Percentiles rank a stretch among this genome's conserved stretches.
Conservation (phyloP, 1,284 basidiomycete species). For the Papiliotrema terrestris region DNA sequence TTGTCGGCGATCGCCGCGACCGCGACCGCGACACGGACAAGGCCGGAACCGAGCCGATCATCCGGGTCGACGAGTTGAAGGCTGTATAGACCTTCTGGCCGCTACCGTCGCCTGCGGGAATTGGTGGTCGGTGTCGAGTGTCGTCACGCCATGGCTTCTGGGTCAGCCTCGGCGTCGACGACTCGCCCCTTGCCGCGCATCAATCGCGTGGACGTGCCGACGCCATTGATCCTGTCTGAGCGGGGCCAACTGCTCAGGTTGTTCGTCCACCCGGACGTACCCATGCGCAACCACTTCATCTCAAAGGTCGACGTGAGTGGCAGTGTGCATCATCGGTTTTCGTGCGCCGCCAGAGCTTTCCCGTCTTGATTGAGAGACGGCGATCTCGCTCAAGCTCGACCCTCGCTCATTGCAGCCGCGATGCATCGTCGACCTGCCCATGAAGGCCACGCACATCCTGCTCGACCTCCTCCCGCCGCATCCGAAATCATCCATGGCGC, state of each 20-base stretch:
- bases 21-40: too few relatives aligned
- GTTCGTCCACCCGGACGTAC: not conserved
- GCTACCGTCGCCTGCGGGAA: too few relatives aligned
- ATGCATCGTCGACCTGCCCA: not conserved
- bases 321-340: too few relatives aligned
- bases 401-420: too few relatives aligned
- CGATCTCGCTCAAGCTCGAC: too few relatives aligned
- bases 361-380: not conserved
- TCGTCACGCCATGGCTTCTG: too few relatives aligned
- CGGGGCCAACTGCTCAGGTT: not conserved
- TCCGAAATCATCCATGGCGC: not conserved
- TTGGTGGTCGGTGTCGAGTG: too few relatives aligned
- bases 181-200: not conserved
- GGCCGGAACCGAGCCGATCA: too few relatives aligned
- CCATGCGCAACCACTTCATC: conserved; percentile 3
- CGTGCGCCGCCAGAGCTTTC: not conserved
- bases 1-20: too few relatives aligned
- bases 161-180: too few relatives aligned
- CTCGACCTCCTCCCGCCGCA: conserved; percentile 4
- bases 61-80: too few relatives aligned
- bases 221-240: not conserved
- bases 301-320: not conserved
- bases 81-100: too few relatives aligned
- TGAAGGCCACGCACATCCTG: conserved; percentile 1
- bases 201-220: not conserved